Evolutionary conservation across 306 rosid genomes (phyloP), one percentile per base, ranked within the genome.

Genomic region (Trifolium dubium): DNA sequence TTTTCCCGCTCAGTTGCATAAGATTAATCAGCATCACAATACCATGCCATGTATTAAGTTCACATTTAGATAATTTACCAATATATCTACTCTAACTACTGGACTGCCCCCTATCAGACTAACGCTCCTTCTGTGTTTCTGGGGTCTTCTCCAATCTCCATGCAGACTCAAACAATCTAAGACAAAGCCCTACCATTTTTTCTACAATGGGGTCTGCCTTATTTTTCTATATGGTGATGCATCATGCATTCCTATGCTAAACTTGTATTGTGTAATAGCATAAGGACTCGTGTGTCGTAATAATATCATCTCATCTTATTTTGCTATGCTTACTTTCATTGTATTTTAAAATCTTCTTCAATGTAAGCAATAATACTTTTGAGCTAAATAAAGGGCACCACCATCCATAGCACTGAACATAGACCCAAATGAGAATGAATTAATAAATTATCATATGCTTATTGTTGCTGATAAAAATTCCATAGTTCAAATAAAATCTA

Each of bases 401-500:
- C 18, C 53, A 23, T 19, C 8, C 62, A 8, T n/a, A 41, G 35
- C 62, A 49, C 76, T 61, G 30, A 65, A 32, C 68, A 54, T 32
- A 43, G 54, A 53, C 60, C 43, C 23, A 43, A 41, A 71, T 63
- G 51, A 19, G 44, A 69, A 30, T 8, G 67, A 40, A 29, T 9
- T 17, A 64, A 65, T 7, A n/a, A 10, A 55, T 2, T 10, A 23
- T 34, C 31, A 30, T 58, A 35, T 66, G 29, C 43, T 64, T 72
- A 31, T 39, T 32, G 14, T 55, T 72, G 43, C 23, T 23, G 23
- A 23, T 23, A 23, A 23, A 67, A 54, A 40, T 51, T 51, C 53
- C 53, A 11, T 39, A 50, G 70, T 51, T 62, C 64, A 61, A 46
- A 74, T 53, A 82, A 78, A 64, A 64, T 39, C 40, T 55, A 40